Base-by-base conservation (phyloP, 768 basidiomycete species). In the Pulveroboletus ravenelii region DNA sequence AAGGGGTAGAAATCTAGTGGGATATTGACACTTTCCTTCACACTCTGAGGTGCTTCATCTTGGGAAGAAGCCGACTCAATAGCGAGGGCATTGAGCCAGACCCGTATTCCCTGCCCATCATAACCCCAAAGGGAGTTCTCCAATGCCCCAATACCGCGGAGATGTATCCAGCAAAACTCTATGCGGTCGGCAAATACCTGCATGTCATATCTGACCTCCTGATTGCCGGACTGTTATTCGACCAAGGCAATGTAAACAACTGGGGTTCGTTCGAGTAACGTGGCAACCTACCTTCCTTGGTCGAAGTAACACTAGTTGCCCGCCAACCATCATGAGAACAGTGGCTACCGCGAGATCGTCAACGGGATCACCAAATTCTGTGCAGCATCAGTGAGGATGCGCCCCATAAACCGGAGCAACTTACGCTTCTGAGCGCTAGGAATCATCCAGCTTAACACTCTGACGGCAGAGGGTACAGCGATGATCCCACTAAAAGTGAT, bases 61-160 rank as follows among this genome's bases (percentile, higher is more conserved):
- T 67, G 61, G 44, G 65, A 69, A 52, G 69, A 70, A 17, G 72
- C 75, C 50, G 74, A 73, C 65, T 97, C 95, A 49, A 99, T 90
- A 1, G 91, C 82, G 44, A 99, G 75, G 5, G 95, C 95, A 64
- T 98, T 94, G 23, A 99, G 73, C 96, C 96, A 99, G 14, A 98
- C 84, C 29, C 93, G 75, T 59, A 99, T 87, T 10, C 82, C 82
- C 52, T 81, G 77, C 3, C 93, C 95, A 56, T 97, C 95, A 66
- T 91, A 99, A 1, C 86, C 95, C 95, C 95, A 99, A 18, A 99
- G 74, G 6, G 94, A 97, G 70, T 99, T 99, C 65, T 98, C 95
- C 41, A 99, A 72, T 2, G 90, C 82, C 6, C 87, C 89, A 36
- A 99, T 92, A 2, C 95, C 95, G 35, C 88, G 82, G 38, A 99